These are phyloP conservation scores for Tricholoma terreum DNA, from an alignment of 768 basidiomycete genomes.

Conservation along the genomic window DNA sequence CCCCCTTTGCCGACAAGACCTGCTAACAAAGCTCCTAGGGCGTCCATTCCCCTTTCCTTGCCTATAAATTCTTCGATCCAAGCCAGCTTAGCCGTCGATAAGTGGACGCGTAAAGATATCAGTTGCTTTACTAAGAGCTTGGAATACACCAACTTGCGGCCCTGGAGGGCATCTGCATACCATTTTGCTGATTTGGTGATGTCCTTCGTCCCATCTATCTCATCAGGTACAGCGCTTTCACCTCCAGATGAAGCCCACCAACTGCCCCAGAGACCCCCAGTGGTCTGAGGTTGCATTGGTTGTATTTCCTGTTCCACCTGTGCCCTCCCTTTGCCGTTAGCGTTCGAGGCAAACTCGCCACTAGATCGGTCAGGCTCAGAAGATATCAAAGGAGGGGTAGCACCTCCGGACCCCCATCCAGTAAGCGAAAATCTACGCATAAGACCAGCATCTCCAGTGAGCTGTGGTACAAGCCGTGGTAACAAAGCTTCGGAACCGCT, in stretches of 20 bases:
- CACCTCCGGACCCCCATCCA: constrained; percentile 48
- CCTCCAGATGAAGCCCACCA: constrained; percentile 76
- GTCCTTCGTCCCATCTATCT: constrained; percentile 32
- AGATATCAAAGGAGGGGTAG: constrained; percentile 34
- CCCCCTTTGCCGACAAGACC: constrained; percentile 63
- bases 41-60: constrained; percentile 61
- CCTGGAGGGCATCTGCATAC: constrained; percentile 62
- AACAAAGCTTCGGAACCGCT: constrained; percentile 54
- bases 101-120: constrained; percentile 77
- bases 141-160: constrained; percentile 49
- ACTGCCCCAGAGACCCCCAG: constrained; percentile 72
- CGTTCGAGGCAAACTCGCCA: constrained; percentile 32
- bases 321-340: constrained; percentile 23
- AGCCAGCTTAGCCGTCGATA: constrained; percentile 75
- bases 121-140: constrained; percentile 75
- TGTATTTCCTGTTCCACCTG: constrained; percentile 35
- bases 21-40: constrained; percentile 55
- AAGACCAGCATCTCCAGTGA: constrained; percentile 68
- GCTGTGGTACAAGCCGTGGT: constrained; percentile 67
- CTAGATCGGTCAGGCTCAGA: constrained; percentile 33
- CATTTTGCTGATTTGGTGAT: constrained; percentile 49
- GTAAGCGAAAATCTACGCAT: constrained; percentile 67
- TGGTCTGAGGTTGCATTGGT: constrained; percentile 58
- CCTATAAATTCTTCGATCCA: constrained; percentile 82
- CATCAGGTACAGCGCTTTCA: constrained; percentile 32